These are phyloP conservation scores for Galerina sulciceps DNA, from an alignment of 768 basidiomycete species.

Conservation along the genomic window DNA sequence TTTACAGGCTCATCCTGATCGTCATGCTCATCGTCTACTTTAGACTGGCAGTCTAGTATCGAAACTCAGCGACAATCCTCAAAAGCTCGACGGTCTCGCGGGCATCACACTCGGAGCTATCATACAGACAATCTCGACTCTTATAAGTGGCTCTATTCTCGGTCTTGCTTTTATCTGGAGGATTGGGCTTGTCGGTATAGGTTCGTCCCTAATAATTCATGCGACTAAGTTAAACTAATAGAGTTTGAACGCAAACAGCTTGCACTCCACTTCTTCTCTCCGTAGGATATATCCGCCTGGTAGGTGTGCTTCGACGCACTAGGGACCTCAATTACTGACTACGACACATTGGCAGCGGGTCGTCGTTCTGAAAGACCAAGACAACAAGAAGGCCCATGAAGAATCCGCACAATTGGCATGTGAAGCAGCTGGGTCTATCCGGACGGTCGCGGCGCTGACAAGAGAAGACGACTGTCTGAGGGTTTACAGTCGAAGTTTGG, in stretches of 20 bases:
- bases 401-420: slow-evolving; percentile 86
- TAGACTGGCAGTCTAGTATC: slow-evolving; percentile 84
- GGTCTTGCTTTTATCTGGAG: slow-evolving; percentile 82
- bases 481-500: slow-evolving; percentile 72
- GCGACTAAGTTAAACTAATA: no score
- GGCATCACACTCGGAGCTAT: slow-evolving; percentile 89
- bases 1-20: background rate
- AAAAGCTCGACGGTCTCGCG: slow-evolving; percentile 87
- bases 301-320: slow-evolving; percentile 30
- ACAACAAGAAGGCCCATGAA: slow-evolving; percentile 81
- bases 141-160: slow-evolving; percentile 74
- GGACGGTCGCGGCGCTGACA: slow-evolving; percentile 88
- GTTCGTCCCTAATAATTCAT: slow-evolving; percentile 35
- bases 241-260: slow-evolving; percentile 38
- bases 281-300: slow-evolving; percentile 82
- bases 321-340: background rate
- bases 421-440: slow-evolving; percentile 88
- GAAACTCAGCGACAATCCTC: slow-evolving; percentile 81
- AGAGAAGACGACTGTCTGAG: slow-evolving; percentile 79
- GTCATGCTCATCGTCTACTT: background rate
- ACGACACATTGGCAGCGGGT: slow-evolving; percentile 53
- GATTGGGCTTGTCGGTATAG: slow-evolving; percentile 81
- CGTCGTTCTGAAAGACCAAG: slow-evolving; percentile 85
- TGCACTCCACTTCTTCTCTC: slow-evolving; percentile 71
- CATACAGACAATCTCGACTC: slow-evolving; percentile 72